A percentile compares a stretch with the other conserved stretches of the same genome.
Evolutionary conservation across 805 yeast species (phyloP).

Genomic region (Candida ovalis): DNA sequence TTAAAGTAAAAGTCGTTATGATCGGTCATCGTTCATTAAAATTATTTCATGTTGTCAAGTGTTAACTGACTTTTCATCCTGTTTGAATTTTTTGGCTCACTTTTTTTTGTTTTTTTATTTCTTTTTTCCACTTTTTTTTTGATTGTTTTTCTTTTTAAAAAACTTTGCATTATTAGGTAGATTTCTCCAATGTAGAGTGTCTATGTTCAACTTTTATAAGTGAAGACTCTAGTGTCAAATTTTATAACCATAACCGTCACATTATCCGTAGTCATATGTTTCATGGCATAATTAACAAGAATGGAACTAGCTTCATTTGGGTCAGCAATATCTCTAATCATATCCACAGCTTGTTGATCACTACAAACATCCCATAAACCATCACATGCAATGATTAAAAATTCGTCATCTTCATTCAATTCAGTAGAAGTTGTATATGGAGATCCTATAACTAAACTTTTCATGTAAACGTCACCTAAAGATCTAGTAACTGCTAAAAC

Average conservation of each 20-base stretch:
- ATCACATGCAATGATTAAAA: conserved; percentile 89
- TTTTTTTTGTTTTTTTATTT: too few relatives aligned
- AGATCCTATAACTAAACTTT: conserved; percentile 79
- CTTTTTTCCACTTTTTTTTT: too few relatives aligned
- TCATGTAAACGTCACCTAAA: conserved; percentile 90
- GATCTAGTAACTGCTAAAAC: conserved; percentile 93
- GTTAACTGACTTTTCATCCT: too few relatives aligned
- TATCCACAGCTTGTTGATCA: conserved; percentile 79
- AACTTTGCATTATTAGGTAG: background rate
- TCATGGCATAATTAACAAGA: conserved; percentile 71
- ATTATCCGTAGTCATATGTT: conserved; percentile 81
- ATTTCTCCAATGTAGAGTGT: background rate
- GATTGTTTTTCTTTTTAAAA: too few relatives aligned
- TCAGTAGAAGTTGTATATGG: conserved; percentile 92
- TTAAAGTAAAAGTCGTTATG: too few relatives aligned
- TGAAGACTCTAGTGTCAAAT: conserved; percentile 44
- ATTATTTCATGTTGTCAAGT: too few relatives aligned
- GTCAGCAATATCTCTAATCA: conserved; percentile 51
- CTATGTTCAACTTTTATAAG: conserved; percentile 7
- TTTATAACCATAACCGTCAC: conserved; percentile 87
- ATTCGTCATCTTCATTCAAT: conserved; percentile 62
- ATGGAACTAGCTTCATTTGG: conserved; percentile 65
- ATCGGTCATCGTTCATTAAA: too few relatives aligned
- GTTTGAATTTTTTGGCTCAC: too few relatives aligned
- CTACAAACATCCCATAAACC: conserved; percentile 95